phyloP scores from a whole-genome alignment of 768 basidiomycete species.

The Lentinula detonsa region DNA sequence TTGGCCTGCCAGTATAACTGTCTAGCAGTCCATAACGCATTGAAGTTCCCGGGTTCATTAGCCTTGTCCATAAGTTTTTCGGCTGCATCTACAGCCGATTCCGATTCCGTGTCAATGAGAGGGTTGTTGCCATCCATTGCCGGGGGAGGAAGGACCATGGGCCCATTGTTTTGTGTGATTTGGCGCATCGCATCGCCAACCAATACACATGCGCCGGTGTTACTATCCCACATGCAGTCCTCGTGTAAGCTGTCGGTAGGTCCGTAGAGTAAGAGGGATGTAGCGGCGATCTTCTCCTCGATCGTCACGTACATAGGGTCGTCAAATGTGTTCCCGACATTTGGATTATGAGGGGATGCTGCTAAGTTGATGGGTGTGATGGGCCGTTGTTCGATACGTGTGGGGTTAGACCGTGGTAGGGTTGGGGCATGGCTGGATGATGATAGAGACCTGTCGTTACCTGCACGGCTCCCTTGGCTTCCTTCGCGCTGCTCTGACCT shows the following conservation, averaged over 20 bases:
- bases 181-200: not conserved
- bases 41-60: not conserved
- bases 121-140: not conserved
- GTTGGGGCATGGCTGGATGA: too few species aligned
- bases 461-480: too few species aligned
- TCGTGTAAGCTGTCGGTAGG: not conserved
- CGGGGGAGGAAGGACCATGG: not conserved
- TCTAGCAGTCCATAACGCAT: not conserved
- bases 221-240: not conserved
- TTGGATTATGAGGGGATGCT: too few species aligned
- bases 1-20: not conserved
- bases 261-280: not conserved
- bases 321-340: not conserved
- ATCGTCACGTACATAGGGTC: not conserved
- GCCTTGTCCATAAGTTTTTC: not conserved
- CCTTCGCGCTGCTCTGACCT: too few species aligned
- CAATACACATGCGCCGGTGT: not conserved
- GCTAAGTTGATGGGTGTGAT: not conserved
- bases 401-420: too few species aligned
- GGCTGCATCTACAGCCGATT: not conserved
- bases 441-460: too few species aligned
- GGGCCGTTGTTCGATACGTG: not conserved
- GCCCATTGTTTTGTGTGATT: not conserved
- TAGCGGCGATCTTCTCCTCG: not conserved
- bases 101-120: not conserved